phyloP scores from a whole-genome alignment of 1,139 yeast genomes.

The Debaryomycetaceae sp. region DNA sequence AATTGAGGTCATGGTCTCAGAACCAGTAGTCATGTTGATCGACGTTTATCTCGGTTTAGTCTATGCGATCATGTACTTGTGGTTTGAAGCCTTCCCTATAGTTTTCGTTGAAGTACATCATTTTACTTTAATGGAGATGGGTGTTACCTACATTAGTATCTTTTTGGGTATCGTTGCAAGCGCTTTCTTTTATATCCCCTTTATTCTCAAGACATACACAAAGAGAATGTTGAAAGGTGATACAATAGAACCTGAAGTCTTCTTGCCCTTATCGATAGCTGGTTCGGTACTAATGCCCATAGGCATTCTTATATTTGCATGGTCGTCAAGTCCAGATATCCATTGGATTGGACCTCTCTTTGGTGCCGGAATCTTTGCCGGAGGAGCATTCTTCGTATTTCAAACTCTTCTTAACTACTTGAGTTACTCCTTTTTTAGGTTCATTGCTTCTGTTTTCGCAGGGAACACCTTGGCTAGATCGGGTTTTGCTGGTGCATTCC shows the following conservation, averaged over 20 bases:
- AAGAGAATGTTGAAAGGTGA: constrained; percentile 31
- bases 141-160: constrained; percentile 44
- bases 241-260: constrained; percentile 53
- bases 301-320: constrained; percentile 31
- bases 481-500: constrained; percentile 57
- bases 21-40: constrained; percentile 31
- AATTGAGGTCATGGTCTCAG: constrained; percentile 25
- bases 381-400: constrained; percentile 30
- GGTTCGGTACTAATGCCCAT: constrained; percentile 28
- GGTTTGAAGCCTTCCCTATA: constrained; percentile 37
- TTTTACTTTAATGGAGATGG: constrained; percentile 42
- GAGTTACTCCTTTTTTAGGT: constrained; percentile 54
- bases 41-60: constrained; percentile 28
- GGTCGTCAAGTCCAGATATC: constrained; percentile 24
- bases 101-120: constrained; percentile 20
- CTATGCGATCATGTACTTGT: constrained; percentile 28
- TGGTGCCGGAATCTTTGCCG: constrained; percentile 25
- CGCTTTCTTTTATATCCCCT: constrained; percentile 18
- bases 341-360: constrained; percentile 34
- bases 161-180: constrained; percentile 40
- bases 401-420: constrained; percentile 49
- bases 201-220: constrained; percentile 17
- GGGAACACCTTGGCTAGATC: constrained; percentile 53
- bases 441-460: constrained; percentile 58
- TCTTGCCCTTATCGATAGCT: constrained; percentile 48